A percentile compares a stretch with the other conserved stretches of the same genome.
Evolutionary conservation across 2,329 filamentous ascomycete species (phyloP).

Genomic region (Aureobasidium subglaciale): DNA sequence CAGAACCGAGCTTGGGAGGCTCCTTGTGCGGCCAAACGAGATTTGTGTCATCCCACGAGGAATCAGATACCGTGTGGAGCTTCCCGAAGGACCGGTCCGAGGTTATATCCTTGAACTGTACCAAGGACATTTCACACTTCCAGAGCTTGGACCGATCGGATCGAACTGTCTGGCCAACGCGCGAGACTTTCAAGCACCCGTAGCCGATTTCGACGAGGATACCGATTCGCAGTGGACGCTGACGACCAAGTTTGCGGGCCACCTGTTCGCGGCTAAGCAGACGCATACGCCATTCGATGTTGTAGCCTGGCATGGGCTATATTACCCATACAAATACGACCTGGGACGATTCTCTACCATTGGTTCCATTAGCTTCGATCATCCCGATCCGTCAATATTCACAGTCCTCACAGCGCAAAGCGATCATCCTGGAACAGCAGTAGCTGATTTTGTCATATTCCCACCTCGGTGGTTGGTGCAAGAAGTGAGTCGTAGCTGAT

Average conservation of each 20-base stretch:
- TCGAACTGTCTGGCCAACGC: conserved; percentile 59
- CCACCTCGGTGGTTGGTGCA: conserved; percentile 57
- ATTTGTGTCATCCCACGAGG: conserved; percentile 60
- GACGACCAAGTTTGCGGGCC: conserved; percentile 55
- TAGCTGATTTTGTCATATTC: conserved; percentile 68
- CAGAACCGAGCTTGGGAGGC: conserved; percentile 58
- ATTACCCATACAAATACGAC: conserved; percentile 55
- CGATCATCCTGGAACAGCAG: conserved; percentile 45
- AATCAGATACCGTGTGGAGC: conserved; percentile 54
- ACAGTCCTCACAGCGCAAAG: conserved; percentile 60
- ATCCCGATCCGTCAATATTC: conserved; percentile 60
- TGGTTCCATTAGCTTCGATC: conserved; percentile 53
- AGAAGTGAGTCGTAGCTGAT: not conserved
- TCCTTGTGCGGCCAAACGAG: conserved; percentile 62
- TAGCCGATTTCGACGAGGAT: conserved; percentile 50
- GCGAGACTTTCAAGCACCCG: conserved; percentile 58
- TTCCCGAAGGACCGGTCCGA: conserved; percentile 53
- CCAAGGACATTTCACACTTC: conserved; percentile 57
- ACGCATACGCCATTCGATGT: conserved; percentile 64
- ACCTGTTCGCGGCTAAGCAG: conserved; percentile 55
- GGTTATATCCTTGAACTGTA: conserved; percentile 64
- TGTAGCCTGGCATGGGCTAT: conserved; percentile 65
- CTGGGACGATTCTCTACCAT: conserved; percentile 52
- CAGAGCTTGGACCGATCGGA: conserved; percentile 60
- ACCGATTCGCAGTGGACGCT: conserved; percentile 51